Conservation (phyloP, 345 rosid species). For the Zanthoxylum bungeanum region DNA sequence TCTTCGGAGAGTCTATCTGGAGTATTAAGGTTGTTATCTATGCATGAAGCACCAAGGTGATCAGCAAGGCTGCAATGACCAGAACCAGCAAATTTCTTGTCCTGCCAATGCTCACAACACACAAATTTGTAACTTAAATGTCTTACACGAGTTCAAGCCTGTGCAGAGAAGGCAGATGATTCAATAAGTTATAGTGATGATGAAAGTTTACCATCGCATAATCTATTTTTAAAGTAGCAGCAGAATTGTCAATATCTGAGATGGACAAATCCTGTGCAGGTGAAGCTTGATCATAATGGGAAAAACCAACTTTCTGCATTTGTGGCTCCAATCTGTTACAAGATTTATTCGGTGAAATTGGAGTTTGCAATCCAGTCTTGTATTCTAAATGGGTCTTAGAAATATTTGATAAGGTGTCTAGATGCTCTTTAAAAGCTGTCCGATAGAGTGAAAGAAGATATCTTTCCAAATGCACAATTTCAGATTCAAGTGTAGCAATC, state of each 20-base stretch:
- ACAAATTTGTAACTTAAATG: not conserved
- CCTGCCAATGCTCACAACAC: conserved; percentile 32
- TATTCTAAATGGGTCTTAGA: conserved; percentile 21
- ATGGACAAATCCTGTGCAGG: conserved; percentile 33
- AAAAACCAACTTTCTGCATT: conserved; percentile 19
- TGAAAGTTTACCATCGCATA: conserved; percentile 43
- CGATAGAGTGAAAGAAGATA: conserved; percentile 72
- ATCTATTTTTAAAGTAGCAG: conserved; percentile 35
- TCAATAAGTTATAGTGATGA: not conserved
- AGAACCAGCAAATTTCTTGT: conserved; percentile 33
- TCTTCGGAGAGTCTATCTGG: conserved; percentile 77
- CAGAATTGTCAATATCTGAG: conserved; percentile 35
- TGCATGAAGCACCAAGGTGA: conserved; percentile 50
- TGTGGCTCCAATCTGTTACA: conserved; percentile 28
- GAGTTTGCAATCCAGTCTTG: conserved; percentile 28
- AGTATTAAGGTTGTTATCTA: conserved; percentile 27
- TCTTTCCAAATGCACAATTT: conserved; percentile 63
- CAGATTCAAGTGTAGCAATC: conserved; percentile 60
- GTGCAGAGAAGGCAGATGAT: not conserved
- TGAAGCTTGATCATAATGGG: conserved; percentile 36
- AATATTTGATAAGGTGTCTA: conserved; percentile 31
- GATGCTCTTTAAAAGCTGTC: conserved; percentile 53
- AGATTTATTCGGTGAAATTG: conserved; percentile 18
- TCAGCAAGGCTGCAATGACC: conserved; percentile 73
- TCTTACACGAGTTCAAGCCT: not conserved